Percentiles rank a stretch among this genome's conserved stretches.
Conservation (phyloP, 257 asterid species). For the Linaria vulgaris region DNA sequence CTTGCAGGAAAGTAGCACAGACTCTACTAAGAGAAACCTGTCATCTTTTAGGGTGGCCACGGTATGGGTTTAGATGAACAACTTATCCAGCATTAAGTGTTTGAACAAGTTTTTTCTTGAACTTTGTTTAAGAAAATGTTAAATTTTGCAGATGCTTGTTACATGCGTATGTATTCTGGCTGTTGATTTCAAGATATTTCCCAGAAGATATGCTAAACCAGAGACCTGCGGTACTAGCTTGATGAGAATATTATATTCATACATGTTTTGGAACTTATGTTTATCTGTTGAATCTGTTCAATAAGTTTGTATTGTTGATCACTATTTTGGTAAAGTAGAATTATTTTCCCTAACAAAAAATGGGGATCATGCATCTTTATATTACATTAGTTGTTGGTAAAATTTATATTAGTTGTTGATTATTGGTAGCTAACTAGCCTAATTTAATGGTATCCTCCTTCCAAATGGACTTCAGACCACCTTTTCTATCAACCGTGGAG, state of each 20-base stretch:
- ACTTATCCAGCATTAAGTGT: neutral
- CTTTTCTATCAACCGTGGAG: no score
- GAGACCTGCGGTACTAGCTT: slow-evolving; percentile 92
- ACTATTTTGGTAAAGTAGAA: neutral
- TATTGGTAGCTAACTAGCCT: neutral
- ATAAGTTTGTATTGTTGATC: neutral
- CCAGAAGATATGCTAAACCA: slow-evolving; percentile 91
- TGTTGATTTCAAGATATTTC: slow-evolving; percentile 94
- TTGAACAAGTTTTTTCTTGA: slow-evolving; percentile 23
- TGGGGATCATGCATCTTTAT: neutral
- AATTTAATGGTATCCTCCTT: no score
- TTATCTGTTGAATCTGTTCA: slow-evolving; percentile 16
- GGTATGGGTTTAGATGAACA: slow-evolving; percentile 47
- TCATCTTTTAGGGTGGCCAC: slow-evolving; percentile 75
- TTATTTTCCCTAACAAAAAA: slow-evolving; percentile 8
- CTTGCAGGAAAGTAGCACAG: slow-evolving; percentile 51
- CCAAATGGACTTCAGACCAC: no score
- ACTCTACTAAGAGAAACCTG: slow-evolving; percentile 48
- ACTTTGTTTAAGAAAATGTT: slow-evolving; percentile 22
- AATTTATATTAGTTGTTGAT: slow-evolving; percentile 13
- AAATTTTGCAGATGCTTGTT: slow-evolving; percentile 68
- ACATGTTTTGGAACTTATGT: neutral
- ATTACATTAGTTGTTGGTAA: slow-evolving; percentile 4
- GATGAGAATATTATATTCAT: slow-evolving; percentile 54
- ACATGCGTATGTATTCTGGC: slow-evolving; percentile 86